Evolutionary conservation across 208 protist genomes (phyloP).

Genomic region (Leishmania martiniquensis): DNA sequence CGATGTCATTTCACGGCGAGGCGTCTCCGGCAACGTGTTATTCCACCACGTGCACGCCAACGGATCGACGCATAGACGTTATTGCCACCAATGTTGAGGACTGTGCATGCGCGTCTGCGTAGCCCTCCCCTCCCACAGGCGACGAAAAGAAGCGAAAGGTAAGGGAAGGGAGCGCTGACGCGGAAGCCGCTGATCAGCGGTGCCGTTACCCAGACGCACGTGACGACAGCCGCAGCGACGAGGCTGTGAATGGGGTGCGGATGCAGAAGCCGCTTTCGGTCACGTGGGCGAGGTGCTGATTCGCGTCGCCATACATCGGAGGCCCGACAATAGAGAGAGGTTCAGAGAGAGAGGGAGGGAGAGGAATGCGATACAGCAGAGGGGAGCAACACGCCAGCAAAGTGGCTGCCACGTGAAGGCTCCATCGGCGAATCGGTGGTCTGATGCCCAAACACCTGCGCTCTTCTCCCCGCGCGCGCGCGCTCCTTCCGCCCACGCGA

Average conservation of each 20-base stretch:
- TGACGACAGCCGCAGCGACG: too few relatives aligned
- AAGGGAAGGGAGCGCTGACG: neutral
- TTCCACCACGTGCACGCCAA: neutral
- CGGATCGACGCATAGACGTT: neutral
- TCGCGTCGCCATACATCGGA: neutral
- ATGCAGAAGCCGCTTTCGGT: neutral
- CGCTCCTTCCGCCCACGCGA: neutral
- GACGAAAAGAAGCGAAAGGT: neutral
- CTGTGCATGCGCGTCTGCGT: neutral
- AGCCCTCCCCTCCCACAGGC: neutral
- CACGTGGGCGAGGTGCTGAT: neutral
- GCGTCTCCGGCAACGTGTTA: neutral
- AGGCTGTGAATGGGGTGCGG: neutral
- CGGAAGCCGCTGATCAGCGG: neutral
- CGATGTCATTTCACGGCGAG: conserved; percentile 16
- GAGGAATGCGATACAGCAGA: neutral
- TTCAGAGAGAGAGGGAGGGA: conserved; percentile 2
- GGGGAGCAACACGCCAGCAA: neutral
- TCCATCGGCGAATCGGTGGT: neutral
- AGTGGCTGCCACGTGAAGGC: neutral
- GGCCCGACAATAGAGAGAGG: conserved; percentile 6
- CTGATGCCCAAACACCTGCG: too few relatives aligned
- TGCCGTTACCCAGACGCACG: neutral
- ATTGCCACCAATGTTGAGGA: neutral
- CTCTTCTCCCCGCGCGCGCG: neutral